Evolutionary conservation across 2,329 filamentous ascomycete genomes (phyloP).

Genomic region (Sporothrix mexicana): DNA sequence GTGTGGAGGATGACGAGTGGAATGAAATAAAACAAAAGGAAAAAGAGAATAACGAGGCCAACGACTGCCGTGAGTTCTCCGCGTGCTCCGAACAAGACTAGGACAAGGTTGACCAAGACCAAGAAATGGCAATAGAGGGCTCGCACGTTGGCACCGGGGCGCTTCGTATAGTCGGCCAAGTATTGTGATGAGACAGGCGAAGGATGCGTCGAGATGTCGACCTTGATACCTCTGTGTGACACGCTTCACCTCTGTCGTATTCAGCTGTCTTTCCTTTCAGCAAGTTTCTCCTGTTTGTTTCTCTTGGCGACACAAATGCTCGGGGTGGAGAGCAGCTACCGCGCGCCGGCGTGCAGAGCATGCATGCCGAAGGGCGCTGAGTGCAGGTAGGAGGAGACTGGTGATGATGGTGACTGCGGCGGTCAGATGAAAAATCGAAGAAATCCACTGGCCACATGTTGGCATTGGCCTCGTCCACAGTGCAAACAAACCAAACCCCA

Average conservation of each 20-base stretch:
- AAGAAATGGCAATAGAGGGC: neutral
- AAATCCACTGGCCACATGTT: neutral
- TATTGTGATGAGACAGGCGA: neutral
- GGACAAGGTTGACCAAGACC: neutral
- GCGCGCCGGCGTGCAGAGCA: neutral
- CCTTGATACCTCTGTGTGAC: neutral
- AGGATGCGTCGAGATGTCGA: neutral
- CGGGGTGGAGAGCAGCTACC: neutral
- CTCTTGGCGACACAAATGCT: neutral
- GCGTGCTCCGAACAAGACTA: neutral
- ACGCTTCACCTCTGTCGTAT: neutral
- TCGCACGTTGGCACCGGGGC: neutral
- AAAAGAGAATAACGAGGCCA: neutral
- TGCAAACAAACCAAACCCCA: neutral
- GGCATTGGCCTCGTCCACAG: neutral
- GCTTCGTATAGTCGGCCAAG: neutral
- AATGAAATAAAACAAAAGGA: neutral
- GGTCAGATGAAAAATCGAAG: neutral
- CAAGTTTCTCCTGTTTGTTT: neutral
- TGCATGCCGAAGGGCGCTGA: neutral
- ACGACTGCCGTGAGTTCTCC: slow-evolving; percentile 13
- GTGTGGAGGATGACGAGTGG: neutral
- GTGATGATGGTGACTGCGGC: neutral
- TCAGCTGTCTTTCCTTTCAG: neutral
- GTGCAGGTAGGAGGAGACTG: neutral